phyloP scores from a whole-genome alignment of 1,284 basidiomycete species.

The Leccinum angustisporum region DNA sequence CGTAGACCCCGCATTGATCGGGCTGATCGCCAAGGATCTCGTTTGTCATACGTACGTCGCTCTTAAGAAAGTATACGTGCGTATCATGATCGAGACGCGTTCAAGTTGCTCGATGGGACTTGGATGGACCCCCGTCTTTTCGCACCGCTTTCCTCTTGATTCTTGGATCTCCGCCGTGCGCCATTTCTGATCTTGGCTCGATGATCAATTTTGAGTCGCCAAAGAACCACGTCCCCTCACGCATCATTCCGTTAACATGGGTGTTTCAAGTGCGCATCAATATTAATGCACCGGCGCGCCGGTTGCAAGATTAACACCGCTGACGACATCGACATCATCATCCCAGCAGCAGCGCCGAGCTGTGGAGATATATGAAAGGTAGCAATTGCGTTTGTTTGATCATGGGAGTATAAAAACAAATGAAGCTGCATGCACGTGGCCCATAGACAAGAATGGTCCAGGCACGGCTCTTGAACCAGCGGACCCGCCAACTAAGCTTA shows the following conservation, averaged over 20 bases:
- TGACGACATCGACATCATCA: neutral
- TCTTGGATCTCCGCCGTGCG: neutral
- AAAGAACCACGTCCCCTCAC: neutral
- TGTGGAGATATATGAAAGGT: neutral
- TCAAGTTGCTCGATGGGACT: neutral
- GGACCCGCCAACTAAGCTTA: neutral
- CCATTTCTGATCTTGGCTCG: neutral
- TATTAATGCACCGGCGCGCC: neutral
- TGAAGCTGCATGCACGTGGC: neutral
- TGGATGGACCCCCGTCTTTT: neutral
- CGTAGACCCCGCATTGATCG: conserved; percentile 58
- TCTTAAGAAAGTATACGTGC: conserved; percentile 3
- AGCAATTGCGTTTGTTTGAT: neutral
- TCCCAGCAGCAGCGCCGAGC: neutral
- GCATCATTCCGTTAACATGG: no score
- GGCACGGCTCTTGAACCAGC: neutral
- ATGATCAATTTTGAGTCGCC: neutral
- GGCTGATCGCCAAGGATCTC: conserved; percentile 63
- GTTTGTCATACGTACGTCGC: conserved; percentile 22
- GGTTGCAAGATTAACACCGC: neutral
- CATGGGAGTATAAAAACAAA: no score
- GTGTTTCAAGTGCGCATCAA: neutral
- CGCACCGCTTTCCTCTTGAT: neutral
- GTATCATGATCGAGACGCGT: neutral
- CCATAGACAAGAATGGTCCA: neutral